Evolutionary conservation across 2,329 filamentous ascomycete genomes (phyloP).

Genomic region (Mollisiaceae sp.): DNA sequence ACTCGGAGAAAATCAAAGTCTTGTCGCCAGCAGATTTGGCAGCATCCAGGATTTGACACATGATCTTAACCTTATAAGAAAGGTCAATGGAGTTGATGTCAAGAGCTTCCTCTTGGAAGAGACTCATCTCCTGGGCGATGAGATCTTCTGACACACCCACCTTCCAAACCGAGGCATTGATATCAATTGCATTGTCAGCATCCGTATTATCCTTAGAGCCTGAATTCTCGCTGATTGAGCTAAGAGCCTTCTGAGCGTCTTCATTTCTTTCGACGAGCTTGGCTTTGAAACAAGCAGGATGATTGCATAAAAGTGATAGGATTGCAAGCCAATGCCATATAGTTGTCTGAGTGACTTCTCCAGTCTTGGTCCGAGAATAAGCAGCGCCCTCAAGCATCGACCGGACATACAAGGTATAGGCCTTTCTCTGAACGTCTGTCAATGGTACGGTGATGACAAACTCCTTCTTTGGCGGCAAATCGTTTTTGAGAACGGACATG

Average conservation of each 20-base stretch:
- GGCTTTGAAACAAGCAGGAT: constrained; percentile 52
- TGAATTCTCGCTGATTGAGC: constrained; percentile 1
- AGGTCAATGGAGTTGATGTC: constrained; percentile 51
- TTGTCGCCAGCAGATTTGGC: constrained; percentile 70
- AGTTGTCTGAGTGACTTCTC: constrained; percentile 46
- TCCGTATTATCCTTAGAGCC: constrained; percentile 18
- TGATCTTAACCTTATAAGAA: constrained; percentile 71
- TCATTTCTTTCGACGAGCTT: constrained; percentile 52
- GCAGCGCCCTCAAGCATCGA: constrained; percentile 41
- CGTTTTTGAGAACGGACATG: constrained; percentile 67
- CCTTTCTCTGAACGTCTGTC: constrained; percentile 64
- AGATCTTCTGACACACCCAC: constrained; percentile 36
- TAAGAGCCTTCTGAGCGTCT: constrained; percentile 31
- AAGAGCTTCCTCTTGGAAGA: constrained; percentile 42
- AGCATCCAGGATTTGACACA: constrained; percentile 72
- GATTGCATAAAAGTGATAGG: constrained; percentile 61
- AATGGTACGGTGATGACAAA: constrained; percentile 79
- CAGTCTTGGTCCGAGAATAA: constrained; percentile 38
- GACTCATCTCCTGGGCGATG: constrained; percentile 44
- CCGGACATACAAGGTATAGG: constrained; percentile 62
- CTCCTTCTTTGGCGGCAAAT: constrained; percentile 77
- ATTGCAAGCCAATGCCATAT: constrained; percentile 60
- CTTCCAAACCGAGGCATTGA: constrained; percentile 38
- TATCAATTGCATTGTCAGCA: constrained; percentile 29
- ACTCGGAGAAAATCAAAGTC: constrained; percentile 80